Evolutionary conservation across 306 rosid species (phyloP).

Genomic region (Lablab purpureus): DNA sequence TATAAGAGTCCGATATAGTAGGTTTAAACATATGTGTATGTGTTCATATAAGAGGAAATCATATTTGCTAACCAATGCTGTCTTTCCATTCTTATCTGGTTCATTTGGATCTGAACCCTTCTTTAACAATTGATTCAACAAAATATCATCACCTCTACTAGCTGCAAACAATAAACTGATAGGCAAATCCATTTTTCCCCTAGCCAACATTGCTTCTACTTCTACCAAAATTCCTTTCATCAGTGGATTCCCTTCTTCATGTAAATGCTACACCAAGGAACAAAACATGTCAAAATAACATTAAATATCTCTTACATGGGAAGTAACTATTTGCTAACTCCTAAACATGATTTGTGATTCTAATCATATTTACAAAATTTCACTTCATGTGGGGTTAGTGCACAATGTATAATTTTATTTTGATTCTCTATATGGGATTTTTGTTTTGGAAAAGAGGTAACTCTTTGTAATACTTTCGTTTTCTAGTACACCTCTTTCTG

Average conservation of each 20-base stretch:
- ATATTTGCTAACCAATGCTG: constrained; percentile 61
- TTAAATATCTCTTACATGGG: neutral
- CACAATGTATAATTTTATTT: no score
- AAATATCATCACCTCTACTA: constrained; percentile 53
- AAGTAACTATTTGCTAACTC: neutral
- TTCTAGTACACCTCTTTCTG: no score
- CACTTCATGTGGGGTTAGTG: no score
- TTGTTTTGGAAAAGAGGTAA: no score
- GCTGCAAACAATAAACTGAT: constrained; percentile 68
- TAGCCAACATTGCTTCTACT: constrained; percentile 56
- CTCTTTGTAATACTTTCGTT: no score
- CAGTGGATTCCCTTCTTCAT: constrained; percentile 44
- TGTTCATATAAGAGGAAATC: neutral
- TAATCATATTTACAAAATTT: neutral
- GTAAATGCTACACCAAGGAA: constrained; percentile 60
- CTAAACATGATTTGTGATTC: neutral
- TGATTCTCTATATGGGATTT: no score
- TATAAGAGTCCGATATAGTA: neutral
- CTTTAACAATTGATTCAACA: constrained; percentile 59
- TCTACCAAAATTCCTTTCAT: constrained; percentile 58
- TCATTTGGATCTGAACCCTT: constrained; percentile 79
- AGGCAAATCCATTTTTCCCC: constrained; percentile 71
- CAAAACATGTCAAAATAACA: neutral
- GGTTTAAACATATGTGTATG: neutral
- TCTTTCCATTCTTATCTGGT: constrained; percentile 59